Evolutionary conservation across 495 filamentous ascomycete genomes (phyloP), one percentile per base, ranked within the genome.

Genomic region (Cetradonia linearis): DNA sequence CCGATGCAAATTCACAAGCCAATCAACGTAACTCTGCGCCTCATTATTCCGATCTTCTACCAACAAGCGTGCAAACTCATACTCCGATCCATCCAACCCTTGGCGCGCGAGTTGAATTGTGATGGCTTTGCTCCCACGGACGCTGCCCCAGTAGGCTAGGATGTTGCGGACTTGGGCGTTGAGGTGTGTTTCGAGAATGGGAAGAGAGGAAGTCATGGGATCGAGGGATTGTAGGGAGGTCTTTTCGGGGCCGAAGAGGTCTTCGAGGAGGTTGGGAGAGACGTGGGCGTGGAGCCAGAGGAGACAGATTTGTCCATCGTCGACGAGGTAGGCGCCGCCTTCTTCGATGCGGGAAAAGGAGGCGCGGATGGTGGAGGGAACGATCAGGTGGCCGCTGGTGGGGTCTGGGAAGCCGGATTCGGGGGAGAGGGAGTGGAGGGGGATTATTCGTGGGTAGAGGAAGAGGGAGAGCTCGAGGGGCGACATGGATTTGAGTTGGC

Each of bases 31-130:
- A 65, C 86, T 92, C 72, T 92, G 89, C 36, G 93, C 93, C 73
- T 99, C 93, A 64, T 94, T 95, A 72, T 97, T 97, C 63, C 93
- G 81, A 69, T 99, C 93, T 74, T 99, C 93, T 55, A 95, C 82
- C 64, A 99, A 72, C 70, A 91, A 74, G 46, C 90, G 76, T 44
- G 94, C 93, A 74, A 96, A 99, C 72, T 99, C 93, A 64, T 88
- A 96, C 73, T 99, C 93, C 2, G 91, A 89, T 0, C 93, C 93
- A 67, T 99, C 93, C 3, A 97, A 76, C 1, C 91, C 91, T 73
- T 99, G 93, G 30, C 93, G 78, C 8, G 93, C 93, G 30, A 99
- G 71, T 73, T 99, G 93, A 54, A 99, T 81, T 13, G 88, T 87
- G 57, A 95, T 74, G 18, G 86, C 88, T 74, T 95, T 97, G 53